These are phyloP conservation scores for Sequoia sempervirens DNA, from an alignment of 75 land plant species.

Conservation along the genomic window DNA sequence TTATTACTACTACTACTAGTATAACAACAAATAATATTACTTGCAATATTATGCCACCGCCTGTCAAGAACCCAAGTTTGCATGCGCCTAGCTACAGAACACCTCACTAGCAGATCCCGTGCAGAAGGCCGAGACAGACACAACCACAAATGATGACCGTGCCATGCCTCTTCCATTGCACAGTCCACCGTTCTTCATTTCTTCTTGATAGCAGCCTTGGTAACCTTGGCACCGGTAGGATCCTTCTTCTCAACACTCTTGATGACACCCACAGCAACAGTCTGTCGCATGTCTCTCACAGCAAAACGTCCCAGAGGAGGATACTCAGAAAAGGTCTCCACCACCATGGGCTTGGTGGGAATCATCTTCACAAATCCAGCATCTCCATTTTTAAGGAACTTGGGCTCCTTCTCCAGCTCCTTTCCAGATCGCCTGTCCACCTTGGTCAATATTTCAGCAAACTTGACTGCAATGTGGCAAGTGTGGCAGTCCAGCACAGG, in stretches of 20 bases:
- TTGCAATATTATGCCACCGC: constrained; percentile 33
- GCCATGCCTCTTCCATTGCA: neutral
- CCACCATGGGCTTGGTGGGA: constrained; percentile 75
- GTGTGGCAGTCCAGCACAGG: constrained; percentile 68
- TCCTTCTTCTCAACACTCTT: constrained; percentile 62
- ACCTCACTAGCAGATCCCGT: constrained; percentile 7
- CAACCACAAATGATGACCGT: neutral
- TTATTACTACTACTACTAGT: neutral
- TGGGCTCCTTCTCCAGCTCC: constrained; percentile 70
- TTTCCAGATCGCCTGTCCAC: constrained; percentile 65
- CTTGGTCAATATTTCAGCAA: constrained; percentile 60
- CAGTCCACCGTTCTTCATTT: constrained; percentile 16
- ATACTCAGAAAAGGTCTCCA: constrained; percentile 64
- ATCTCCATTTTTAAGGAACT: constrained; percentile 74
- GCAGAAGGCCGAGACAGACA: neutral
- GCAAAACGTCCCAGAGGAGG: constrained; percentile 76
- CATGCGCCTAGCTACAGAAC: constrained; percentile 23
- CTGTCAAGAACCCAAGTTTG: constrained; percentile 58
- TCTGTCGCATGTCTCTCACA: constrained; percentile 75
- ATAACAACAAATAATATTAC: neutral
- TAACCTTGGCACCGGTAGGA: constrained; percentile 51
- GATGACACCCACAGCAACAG: constrained; percentile 59
- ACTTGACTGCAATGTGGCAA: constrained; percentile 58
- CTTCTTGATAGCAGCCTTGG: constrained; percentile 44
- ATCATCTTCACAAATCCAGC: constrained; percentile 71